Conservation (phyloP, 2,329 filamentous ascomycete genomes). For the Penicillium sumatraense region DNA sequence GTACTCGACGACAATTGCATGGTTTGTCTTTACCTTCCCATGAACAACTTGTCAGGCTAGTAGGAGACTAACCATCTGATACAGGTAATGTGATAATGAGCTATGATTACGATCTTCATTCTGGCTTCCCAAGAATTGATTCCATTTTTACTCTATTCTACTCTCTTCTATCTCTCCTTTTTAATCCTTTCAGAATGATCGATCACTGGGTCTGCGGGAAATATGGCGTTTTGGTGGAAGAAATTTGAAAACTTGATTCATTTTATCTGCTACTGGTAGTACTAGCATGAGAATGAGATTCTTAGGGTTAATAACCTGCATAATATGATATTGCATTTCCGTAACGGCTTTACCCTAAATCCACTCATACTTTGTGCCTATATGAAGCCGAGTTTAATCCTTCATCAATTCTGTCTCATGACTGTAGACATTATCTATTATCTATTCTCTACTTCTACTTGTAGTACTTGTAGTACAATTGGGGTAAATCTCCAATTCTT, state of each 20-base stretch:
- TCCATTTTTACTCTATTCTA: no score
- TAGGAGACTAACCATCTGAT: slow-evolving; percentile 8
- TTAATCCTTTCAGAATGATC: not conserved
- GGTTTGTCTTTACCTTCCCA: slow-evolving; percentile 30
- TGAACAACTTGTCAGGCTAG: slow-evolving; percentile 4
- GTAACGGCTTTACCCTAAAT: no score
- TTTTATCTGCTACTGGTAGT: no score
- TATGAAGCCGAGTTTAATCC: no score
- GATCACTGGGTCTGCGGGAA: not conserved
- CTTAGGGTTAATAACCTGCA: not conserved
- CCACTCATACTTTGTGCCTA: not conserved
- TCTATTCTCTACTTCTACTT: no score
- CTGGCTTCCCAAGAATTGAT: no score
- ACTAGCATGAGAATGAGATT: slow-evolving; percentile 11
- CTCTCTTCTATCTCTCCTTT: not conserved
- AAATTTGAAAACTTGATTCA: no score
- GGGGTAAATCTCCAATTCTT: no score
- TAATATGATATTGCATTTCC: not conserved
- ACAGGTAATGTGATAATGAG: slow-evolving; percentile 38
- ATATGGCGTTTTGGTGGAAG: no score
- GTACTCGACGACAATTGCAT: slow-evolving; percentile 51
- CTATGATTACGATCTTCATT: not conserved
- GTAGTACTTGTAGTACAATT: not conserved
- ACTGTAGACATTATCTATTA: no score
- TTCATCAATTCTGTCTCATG: no score